phyloP scores from a whole-genome alignment of 1,284 basidiomycete genomes.

The Ceratobasidium sp. region DNA sequence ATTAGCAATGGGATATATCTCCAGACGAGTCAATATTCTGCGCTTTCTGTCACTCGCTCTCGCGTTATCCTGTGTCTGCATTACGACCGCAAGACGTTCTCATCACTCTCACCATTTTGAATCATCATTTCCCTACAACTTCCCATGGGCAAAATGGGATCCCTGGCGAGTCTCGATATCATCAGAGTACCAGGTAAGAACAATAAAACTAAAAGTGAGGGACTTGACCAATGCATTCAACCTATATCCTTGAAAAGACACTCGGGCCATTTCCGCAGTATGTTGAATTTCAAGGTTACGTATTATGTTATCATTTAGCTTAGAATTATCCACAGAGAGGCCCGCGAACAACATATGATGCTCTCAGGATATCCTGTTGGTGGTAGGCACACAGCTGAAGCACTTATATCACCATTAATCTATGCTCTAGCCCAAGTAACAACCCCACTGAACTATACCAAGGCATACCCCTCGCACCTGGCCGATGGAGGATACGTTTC shows the following conservation, averaged over 20 bases:
- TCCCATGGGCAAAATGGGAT: background rate
- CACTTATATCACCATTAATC: background rate
- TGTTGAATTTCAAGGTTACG: background rate
- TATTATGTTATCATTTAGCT: background rate
- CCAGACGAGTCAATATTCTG: too few species aligned
- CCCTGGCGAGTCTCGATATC: background rate
- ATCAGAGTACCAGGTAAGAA: background rate
- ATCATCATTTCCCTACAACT: too few species aligned
- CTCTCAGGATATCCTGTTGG: constrained; percentile 80
- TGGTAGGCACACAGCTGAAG: constrained; percentile 59
- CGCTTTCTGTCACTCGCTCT: too few species aligned
- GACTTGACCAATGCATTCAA: background rate
- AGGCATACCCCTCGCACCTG: constrained; percentile 73
- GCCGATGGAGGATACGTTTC: constrained; percentile 71
- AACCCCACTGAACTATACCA: constrained; percentile 55
- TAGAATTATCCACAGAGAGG: constrained; percentile 66
- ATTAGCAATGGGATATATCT: too few species aligned
- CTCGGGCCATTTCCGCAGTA: constrained; percentile 78
- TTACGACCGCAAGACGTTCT: too few species aligned
- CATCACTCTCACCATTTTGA: too few species aligned
- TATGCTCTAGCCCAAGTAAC: constrained; percentile 58
- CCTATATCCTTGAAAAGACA: constrained; percentile 55
- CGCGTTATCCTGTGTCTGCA: too few species aligned
- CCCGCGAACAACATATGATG: constrained; percentile 82
- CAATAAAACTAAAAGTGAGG: too few species aligned